Base-by-base conservation (phyloP, 495 filamentous ascomycete genomes). In the Echria macrotheca region DNA sequence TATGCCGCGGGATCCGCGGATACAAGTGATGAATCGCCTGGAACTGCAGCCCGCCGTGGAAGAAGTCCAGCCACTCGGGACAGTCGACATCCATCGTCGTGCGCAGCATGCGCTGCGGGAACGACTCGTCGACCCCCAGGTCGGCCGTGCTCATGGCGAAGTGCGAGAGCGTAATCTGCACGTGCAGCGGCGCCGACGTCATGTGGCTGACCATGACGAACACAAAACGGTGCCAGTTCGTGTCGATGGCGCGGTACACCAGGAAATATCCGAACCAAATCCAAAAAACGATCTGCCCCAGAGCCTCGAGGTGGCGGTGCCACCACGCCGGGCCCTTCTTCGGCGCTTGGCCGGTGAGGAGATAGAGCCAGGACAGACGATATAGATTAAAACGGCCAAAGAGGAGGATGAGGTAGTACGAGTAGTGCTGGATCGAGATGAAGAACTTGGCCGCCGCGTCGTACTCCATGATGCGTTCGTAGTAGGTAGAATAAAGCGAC, bases 41-140 rank as follows among this genome's bases (percentile, higher is more conserved):
- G 65, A 96, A 97, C 65, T 98, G 93, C 60, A 98, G 70, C 28
- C 93, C 93, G 14, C 93, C 93, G 59, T 98, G 93, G 66, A 98
- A 80, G 65, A 94, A 98, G 60, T 98, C 93, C 14, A 98, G 74
- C 93, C 93, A 98, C 23, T 81, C 72, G 1, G 93, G 88, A 63
- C 93, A 98, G 63, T 96, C 91, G 14, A 98, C 85, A 52, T 98
- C 93, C 93, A 96, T 96, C 6, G 93, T 96, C 9, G 93, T 98
- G 48, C 93, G 79, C 41, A 98, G 76, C 93, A 96, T 96, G 67
- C 85, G 89, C 70, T 98, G 93, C 2, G 93, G 84, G 65, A 97
- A 98, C 11, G 86, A 91, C 69, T 98, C 93, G 47, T 82, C 72
- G 3, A 83, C 75, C 1, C 93, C 93, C 21, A 96, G 72, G 57